These are phyloP conservation scores for Trichoderma sp. DNA, from an alignment of 2,329 filamentous ascomycete species.

Conservation along the genomic window DNA sequence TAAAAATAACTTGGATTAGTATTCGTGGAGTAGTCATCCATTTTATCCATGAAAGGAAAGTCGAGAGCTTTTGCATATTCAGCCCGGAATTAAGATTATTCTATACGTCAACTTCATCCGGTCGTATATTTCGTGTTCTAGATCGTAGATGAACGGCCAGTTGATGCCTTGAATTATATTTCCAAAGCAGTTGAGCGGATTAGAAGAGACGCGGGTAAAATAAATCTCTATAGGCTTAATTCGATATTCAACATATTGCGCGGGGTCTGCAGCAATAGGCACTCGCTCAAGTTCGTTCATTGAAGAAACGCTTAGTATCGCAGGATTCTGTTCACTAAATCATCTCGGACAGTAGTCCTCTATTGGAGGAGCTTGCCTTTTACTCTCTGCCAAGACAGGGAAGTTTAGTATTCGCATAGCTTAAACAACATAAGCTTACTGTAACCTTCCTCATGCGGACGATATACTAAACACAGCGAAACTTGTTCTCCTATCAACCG, in stretches of 20 bases:
- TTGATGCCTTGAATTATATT: background rate
- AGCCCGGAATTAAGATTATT: background rate
- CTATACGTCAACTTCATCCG: background rate
- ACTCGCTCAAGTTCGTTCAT: too few species aligned
- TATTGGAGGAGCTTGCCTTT: background rate
- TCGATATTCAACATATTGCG: background rate
- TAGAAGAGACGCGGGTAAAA: background rate
- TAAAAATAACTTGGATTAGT: conserved; percentile 14
- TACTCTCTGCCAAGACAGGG: background rate
- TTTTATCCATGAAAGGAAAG: background rate
- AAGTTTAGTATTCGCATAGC: background rate
- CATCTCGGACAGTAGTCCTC: background rate
- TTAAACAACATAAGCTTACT: conserved; percentile 22
- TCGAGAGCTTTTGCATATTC: background rate
- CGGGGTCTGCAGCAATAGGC: background rate
- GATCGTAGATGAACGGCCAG: background rate
- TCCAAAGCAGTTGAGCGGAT: background rate
- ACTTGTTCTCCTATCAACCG: background rate
- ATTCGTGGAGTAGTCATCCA: background rate
- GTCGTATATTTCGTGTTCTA: background rate
- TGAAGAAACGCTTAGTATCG: background rate
- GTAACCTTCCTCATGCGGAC: conserved; percentile 8
- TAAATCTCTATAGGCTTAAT: background rate
- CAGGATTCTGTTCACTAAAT: background rate
- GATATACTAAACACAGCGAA: background rate